Evolutionary conservation across 768 basidiomycete genomes (phyloP).

Genomic region (Agaricus bisporus): DNA sequence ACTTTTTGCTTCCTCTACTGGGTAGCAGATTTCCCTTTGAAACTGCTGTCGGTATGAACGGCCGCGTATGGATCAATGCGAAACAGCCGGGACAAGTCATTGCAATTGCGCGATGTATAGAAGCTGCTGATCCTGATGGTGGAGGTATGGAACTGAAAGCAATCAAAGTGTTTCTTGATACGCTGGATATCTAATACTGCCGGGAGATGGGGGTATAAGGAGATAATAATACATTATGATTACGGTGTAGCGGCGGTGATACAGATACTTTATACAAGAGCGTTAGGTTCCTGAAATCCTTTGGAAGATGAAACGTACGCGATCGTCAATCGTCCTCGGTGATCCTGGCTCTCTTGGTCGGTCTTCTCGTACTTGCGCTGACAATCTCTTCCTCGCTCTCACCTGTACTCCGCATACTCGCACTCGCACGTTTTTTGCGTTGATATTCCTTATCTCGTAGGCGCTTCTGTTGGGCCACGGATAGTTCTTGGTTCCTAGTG

Average conservation of each 20-base stretch:
- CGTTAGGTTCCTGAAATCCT: background rate
- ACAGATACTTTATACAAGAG: background rate
- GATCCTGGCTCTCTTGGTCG: conserved; percentile 63
- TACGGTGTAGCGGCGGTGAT: conserved; percentile 6
- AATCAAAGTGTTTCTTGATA: conserved; percentile 46
- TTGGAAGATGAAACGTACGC: background rate
- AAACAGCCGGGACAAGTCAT: conserved; percentile 72
- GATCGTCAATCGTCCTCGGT: conserved; percentile 56
- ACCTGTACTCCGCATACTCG: conserved; percentile 55
- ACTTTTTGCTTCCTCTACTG: conserved; percentile 77
- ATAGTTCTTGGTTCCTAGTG: conserved; percentile 58
- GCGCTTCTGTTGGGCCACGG: conserved; percentile 71
- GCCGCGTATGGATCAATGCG: conserved; percentile 83
- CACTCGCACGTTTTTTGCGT: conserved; percentile 65
- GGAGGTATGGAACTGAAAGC: conserved; percentile 51
- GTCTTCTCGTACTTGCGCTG: conserved; percentile 41
- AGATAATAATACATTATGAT: background rate
- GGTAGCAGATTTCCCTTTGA: conserved; percentile 84
- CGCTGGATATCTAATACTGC: conserved; percentile 31
- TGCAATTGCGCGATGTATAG: conserved; percentile 70
- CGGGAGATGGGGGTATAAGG: background rate
- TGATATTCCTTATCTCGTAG: conserved; percentile 78
- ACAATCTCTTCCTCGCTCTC: conserved; percentile 73
- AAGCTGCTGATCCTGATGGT: conserved; percentile 73
- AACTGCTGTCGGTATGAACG: conserved; percentile 86